A percentile compares a stretch with the other conserved stretches of the same genome.
Conservation (phyloP, 2,329 filamentous ascomycete genomes). For the Phialophora expanda region DNA sequence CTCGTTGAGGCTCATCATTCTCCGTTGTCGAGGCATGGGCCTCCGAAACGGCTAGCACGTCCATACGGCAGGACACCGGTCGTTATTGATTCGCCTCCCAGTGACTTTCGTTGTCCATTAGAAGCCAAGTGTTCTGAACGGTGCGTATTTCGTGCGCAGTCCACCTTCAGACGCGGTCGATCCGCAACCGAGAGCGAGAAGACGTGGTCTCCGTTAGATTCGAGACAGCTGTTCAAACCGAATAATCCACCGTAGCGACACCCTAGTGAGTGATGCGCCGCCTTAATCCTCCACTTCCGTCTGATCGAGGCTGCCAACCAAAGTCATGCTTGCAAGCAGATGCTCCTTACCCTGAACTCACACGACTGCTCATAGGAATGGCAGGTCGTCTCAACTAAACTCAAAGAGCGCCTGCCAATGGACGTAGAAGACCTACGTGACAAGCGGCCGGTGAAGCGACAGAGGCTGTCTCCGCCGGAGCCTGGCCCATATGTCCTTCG, state of each 20-base stretch:
- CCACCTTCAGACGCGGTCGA: background rate
- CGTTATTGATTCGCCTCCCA: background rate
- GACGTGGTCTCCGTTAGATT: conserved; percentile 2
- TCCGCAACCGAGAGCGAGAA: background rate
- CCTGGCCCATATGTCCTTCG: conserved; percentile 53
- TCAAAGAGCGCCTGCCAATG: conserved; percentile 5
- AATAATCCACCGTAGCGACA: background rate
- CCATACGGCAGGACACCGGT: conserved; percentile 44
- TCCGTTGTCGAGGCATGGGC: conserved; percentile 45
- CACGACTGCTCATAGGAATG: conserved; percentile 2
- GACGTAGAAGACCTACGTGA: conserved; percentile 1
- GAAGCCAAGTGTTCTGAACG: background rate
- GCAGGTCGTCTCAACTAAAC: background rate
- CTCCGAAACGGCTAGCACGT: conserved; percentile 51
- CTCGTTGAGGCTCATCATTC: conserved; percentile 40
- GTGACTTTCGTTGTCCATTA: conserved; percentile 3
- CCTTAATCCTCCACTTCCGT: background rate
- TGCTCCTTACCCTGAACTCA: background rate
- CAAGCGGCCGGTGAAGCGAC: conserved; percentile 47
- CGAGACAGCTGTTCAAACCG: background rate
- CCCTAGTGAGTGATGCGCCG: background rate
- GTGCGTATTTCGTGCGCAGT: background rate
- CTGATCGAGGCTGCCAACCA: background rate
- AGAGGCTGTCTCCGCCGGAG: conserved; percentile 49
- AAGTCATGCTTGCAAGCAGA: background rate